A percentile compares a stretch with the other conserved stretches of the same genome.
Conservation (phyloP, 2,329 filamentous ascomycete genomes). For the Knufia petricola region DNA sequence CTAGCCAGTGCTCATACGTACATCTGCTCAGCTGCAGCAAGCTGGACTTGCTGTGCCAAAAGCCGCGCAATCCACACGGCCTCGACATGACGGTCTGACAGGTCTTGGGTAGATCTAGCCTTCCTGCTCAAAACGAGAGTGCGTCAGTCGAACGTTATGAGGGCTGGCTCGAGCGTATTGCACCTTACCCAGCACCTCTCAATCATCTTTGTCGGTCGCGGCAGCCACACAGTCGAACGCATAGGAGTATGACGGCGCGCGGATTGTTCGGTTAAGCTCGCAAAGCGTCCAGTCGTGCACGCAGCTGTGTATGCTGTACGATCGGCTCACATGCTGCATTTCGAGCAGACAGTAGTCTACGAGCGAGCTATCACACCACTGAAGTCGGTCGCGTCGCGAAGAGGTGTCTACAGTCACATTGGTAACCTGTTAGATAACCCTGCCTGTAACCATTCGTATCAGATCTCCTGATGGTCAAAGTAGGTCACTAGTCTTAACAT, state of each 20-base stretch:
- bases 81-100: background rate
- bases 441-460: too few relatives aligned
- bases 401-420: background rate
- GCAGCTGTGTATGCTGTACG: slow-evolving; percentile 15
- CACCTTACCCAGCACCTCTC: background rate
- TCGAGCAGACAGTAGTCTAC: slow-evolving; percentile 13
- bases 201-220: background rate
- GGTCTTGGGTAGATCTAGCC: background rate
- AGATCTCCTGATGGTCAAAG: too few relatives aligned
- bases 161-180: background rate
- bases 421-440: too few relatives aligned
- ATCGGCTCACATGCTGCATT: background rate
- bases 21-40: slow-evolving; percentile 12
- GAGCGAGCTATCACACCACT: slow-evolving; percentile 10
- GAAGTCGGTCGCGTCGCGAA: slow-evolving; percentile 9
- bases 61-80: background rate
- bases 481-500: too few relatives aligned
- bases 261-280: slow-evolving; percentile 9
- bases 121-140: background rate
- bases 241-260: slow-evolving; percentile 8
- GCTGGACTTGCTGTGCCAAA: background rate
- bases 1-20: background rate
- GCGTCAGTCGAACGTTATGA: background rate
- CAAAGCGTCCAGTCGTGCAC: slow-evolving; percentile 17
- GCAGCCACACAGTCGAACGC: slow-evolving; percentile 12